Evolutionary conservation across 257 asterid species (phyloP).

Genomic region (Fraxinus americana): DNA sequence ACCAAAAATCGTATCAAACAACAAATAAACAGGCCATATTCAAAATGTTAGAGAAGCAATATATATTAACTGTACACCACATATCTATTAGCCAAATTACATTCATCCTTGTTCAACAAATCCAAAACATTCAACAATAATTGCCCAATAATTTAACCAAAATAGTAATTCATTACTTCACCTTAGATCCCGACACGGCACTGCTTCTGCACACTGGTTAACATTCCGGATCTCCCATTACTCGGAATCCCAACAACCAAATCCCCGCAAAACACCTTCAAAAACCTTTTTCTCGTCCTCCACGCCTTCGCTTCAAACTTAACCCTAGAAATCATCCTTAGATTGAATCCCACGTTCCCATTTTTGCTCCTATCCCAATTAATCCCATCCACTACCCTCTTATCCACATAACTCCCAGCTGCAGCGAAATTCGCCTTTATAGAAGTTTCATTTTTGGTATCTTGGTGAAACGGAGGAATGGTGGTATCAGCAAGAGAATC

Average conservation of each 20-base stretch:
- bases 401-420: constrained; percentile 48
- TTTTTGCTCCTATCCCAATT: constrained; percentile 41
- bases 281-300: constrained; percentile 67
- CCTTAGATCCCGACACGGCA: constrained; percentile 78
- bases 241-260: constrained; percentile 45
- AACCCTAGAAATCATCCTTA: constrained; percentile 64
- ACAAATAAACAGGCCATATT: neutral
- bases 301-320: constrained; percentile 77
- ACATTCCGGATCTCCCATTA: constrained; percentile 46
- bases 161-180: constrained; percentile 22
- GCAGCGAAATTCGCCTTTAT: constrained; percentile 66
- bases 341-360: constrained; percentile 51
- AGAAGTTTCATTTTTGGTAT: constrained; percentile 53
- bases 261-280: constrained; percentile 77
- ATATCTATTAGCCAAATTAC: neutral
- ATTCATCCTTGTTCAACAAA: constrained; percentile 14
- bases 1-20: neutral
- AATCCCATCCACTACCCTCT: constrained; percentile 45
- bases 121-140: neutral
- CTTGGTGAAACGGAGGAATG: constrained; percentile 69
- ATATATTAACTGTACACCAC: neutral
- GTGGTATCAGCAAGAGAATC: constrained; percentile 45
- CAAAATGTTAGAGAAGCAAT: neutral
- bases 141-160: constrained; percentile 12
- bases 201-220: constrained; percentile 60